Evolutionary conservation across 2,329 filamentous ascomycete genomes (phyloP), one percentile per base, ranked within the genome.

Genomic region (Microthyrium microscopicum): DNA sequence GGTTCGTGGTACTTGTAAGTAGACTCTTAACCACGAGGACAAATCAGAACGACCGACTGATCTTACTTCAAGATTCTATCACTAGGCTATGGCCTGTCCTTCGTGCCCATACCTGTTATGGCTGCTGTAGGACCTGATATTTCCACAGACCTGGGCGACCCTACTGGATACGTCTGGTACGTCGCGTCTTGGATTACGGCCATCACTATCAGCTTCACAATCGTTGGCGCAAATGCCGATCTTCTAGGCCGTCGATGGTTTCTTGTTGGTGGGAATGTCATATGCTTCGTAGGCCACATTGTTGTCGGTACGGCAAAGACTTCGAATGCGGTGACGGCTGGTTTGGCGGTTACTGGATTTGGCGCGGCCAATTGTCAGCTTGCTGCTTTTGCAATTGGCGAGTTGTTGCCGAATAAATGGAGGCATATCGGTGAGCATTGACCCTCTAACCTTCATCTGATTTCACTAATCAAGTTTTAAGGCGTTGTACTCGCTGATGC

Each of bases 21-120:
- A 21, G 11, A 8, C 29, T 22, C 18, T 15, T 9, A n/a, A n/a
- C n/a, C 29, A 7, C 8, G 27, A 8, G 16, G 29, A 25, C 20
- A 18, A 13, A 24, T 25, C 18, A 20, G 19, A 4, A 21, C 11
- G 13, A 22, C 21, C 8, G 19, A 20, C 4, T 19, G 15, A 20
- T 9, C 17, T 16, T 5, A 20, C 16, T 5, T 5, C 30, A 5
- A 44, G 41, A 51, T 53, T 33, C 41, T 53, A 5, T 49, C 50
- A 5, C 46, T 44, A 7, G 47, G 45, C 18, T 53, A 53, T 44
- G 50, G 50, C 24, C 43, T 53, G 13, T 52, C 49, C 4, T 53
- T 53, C 40, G 51, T 43, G 43, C 43, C 46, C 13, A 40, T 53
- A 15, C 50, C 50, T 2, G 43, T 47, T 5, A 35, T 50, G 26